A percentile compares a stretch with the other conserved stretches of the same genome.
These are phyloP conservation scores for Chernovozyma aurita DNA, from an alignment of 1,139 yeast genomes.

Conservation along the genomic window DNA sequence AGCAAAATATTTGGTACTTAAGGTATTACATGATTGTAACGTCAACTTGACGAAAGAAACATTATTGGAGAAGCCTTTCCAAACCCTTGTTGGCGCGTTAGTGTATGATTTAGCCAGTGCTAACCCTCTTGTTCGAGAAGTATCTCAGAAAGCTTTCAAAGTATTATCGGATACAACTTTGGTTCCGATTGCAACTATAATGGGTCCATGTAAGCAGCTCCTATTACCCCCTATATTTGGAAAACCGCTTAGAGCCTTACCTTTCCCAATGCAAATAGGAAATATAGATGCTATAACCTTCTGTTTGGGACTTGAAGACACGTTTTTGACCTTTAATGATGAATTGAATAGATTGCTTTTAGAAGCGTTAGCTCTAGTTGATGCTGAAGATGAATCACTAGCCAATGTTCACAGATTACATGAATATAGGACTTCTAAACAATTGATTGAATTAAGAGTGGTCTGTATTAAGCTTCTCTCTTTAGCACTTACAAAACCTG, in stretches of 20 bases:
- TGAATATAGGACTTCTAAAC: slow-evolving; percentile 86
- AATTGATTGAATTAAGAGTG: slow-evolving; percentile 77
- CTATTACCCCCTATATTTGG: slow-evolving; percentile 92
- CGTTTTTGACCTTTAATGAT: slow-evolving; percentile 83
- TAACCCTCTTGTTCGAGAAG: slow-evolving; percentile 73
- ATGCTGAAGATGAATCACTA: slow-evolving; percentile 94
- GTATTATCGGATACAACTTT: slow-evolving; percentile 67
- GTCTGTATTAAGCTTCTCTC: slow-evolving; percentile 85
- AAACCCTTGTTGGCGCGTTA: slow-evolving; percentile 77
- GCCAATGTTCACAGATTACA: slow-evolving; percentile 82
- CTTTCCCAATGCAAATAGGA: slow-evolving; percentile 98
- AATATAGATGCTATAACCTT: slow-evolving; percentile 94
- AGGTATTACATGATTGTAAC: slow-evolving; percentile 64
- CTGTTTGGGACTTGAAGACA: slow-evolving; percentile 74
- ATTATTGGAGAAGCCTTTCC: slow-evolving; percentile 68
- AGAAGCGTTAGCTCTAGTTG: slow-evolving; percentile 91
- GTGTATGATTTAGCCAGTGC: slow-evolving; percentile 93
- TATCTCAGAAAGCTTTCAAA: slow-evolving; percentile 69
- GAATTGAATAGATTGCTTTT: slow-evolving; percentile 78
- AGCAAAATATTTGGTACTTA: slow-evolving; percentile 64
- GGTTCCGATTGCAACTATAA: slow-evolving; percentile 67
- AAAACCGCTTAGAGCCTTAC: slow-evolving; percentile 91
- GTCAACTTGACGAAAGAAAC: slow-evolving; percentile 54
- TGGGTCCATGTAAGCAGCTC: slow-evolving; percentile 78
- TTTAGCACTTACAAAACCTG: slow-evolving; percentile 77